Evolutionary conservation across 2,329 filamentous ascomycete genomes (phyloP), one percentile per base, ranked within the genome.

Genomic region (Fusarium ambrosium): DNA sequence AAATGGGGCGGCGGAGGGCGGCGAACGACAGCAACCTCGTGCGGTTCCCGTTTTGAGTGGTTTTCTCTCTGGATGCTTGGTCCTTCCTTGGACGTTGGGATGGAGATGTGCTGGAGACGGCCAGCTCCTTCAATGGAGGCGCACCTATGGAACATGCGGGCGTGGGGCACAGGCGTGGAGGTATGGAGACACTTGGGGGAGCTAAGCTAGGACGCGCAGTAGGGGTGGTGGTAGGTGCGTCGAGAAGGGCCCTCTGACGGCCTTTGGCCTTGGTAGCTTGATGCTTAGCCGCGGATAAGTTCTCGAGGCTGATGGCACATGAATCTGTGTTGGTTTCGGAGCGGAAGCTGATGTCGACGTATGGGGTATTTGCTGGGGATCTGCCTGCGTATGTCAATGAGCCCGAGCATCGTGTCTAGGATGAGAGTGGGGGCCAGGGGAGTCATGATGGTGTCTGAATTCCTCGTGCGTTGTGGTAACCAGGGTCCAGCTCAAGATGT

Each of bases 281-380:
- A 70, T 71, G 66, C 65, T 77, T 70, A 68, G 67, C 69, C 72
- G 63, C 63, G 68, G 72, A 64, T 77, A 75, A 73, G 59, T 62
- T 58, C 56, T 71, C 43, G 37, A 51, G 71, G 58, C 61, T 61
- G 51, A 39, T 36, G 48, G 20, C 24, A 64, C 24, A 43, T 27
- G 37, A 63, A 27, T 59, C 18, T 32, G 48, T 53, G 18, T 45
- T 61, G 64, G n/a, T 70, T 51, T 71, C 62, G 48, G 60, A 71
- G 59, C 39, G 65, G 64, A 67, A 65, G 69, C 27, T 37, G 55
- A 37, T 59, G 34, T 59, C 20, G 29, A 58, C 13, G 20, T 53
- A 53, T 43, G 39, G 39, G 22, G 16, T 8, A 45, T 20, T 58
- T 60, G 14, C 29, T 20, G 22, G 43, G 39, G 39, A 55, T 41